Conservation (phyloP, 495 filamentous ascomycete genomes). For the Hypoxylon cercidicola region DNA sequence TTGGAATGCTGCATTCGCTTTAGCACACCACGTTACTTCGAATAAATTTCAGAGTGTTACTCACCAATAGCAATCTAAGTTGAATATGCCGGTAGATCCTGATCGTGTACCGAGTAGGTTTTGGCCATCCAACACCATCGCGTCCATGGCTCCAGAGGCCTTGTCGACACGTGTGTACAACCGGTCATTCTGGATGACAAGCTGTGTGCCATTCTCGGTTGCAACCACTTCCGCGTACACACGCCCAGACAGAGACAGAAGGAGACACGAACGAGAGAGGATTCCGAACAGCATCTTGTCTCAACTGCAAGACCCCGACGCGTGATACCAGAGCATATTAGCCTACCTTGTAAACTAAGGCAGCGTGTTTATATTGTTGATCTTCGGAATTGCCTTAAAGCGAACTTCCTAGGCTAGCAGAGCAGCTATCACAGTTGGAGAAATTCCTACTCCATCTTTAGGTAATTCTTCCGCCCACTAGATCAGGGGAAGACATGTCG, state of each 20-base stretch:
- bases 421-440: conserved; percentile 12
- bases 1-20: conserved; percentile 59
- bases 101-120: conserved; percentile 55
- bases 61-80: conserved; percentile 50
- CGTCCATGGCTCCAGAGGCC: conserved; percentile 55
- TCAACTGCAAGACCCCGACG: conserved; percentile 26
- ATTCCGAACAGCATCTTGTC: conserved; percentile 32
- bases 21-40: conserved; percentile 38
- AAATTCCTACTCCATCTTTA: conserved; percentile 19
- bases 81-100: conserved; percentile 41
- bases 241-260: conserved; percentile 25
- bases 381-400: conserved; percentile 37
- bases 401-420: conserved; percentile 21
- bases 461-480: conserved; percentile 40
- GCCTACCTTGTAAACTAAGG: conserved; percentile 29
- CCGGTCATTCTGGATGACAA: conserved; percentile 60
- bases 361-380: conserved; percentile 41
- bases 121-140: conserved; percentile 58
- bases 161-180: conserved; percentile 60
- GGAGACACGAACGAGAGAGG: conserved; percentile 28
- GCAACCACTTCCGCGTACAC: conserved; percentile 38
- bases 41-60: conserved; percentile 28
- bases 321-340: conserved; percentile 37
- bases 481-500: conserved; percentile 21
- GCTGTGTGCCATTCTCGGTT: conserved; percentile 37